Base-by-base conservation (phyloP, 306 rosid genomes). In the Gastrolobium bilobum region DNA sequence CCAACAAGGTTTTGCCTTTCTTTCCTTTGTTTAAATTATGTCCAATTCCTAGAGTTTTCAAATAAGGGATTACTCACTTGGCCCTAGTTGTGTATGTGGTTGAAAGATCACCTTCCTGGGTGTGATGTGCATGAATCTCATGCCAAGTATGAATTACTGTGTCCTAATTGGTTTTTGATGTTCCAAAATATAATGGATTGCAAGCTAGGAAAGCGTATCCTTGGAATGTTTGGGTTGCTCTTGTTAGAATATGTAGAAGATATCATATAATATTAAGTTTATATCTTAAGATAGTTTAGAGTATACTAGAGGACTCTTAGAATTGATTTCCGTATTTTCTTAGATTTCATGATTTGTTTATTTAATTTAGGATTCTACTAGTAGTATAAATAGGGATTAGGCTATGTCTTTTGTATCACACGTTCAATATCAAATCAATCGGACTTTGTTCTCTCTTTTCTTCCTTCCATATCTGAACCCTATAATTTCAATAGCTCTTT, bases 1-100 rank as follows among this genome's bases (percentile, higher is more conserved):
- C 38, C 26, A 1, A 3, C 51, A 31, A 3, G 2, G n/a, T 8
- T 62, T 30, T 80, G 57, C 26, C 34, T 14, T 35, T 38, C 20
- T 38, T 76, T 13, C 29, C n/a, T 40, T 5, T 7, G 47, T 39
- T 57, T 73, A 66, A 44, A 70, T 79, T 26, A 3, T 73, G 43
- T 37, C 10, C 42, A 31, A 40, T 44, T 43, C 73, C 31, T 10
- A 20, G 60, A 44, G 46, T 52, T 82, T 46, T 68, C 73, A 81
- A 39, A 59, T 50, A 13, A 38, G 42, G 53, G 47, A n/a, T 33
- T 26, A 42, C 59, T 59, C 50, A 51, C 33, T 48, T 76, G 46
- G 81, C 54, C 34, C 20, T 69, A 35, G 53, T 51, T 37, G 9
- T 38, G 13, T 52, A 33, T 53, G n/a, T 39, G 48, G 40, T 29